Evolutionary conservation across 2,329 filamentous ascomycete species (phyloP).

Genomic region (Neocucurbitaria cava): DNA sequence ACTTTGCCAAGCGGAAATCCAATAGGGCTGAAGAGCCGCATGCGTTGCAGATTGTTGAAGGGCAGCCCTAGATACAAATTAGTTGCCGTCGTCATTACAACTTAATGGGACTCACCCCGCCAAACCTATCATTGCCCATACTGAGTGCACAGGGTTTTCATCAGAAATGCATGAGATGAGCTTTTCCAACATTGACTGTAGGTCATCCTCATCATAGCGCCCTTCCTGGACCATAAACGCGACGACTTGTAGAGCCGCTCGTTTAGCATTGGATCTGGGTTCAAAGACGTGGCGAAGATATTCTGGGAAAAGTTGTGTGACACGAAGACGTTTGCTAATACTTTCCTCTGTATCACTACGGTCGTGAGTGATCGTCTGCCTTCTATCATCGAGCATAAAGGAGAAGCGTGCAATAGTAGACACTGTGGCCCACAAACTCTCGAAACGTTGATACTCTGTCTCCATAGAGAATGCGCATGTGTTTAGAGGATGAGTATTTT

Average conservation of each 20-base stretch:
- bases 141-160: slow-evolving; percentile 67
- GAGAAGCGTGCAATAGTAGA: slow-evolving; percentile 50
- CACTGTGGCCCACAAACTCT: slow-evolving; percentile 48
- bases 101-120: slow-evolving; percentile 66
- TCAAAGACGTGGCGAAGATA: slow-evolving; percentile 49
- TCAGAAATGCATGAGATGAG: slow-evolving; percentile 69
- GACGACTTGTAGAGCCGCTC: slow-evolving; percentile 62
- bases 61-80: slow-evolving; percentile 30
- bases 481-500: slow-evolving; percentile 32
- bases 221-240: slow-evolving; percentile 55
- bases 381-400: slow-evolving; percentile 41
- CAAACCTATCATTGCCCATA: slow-evolving; percentile 86
- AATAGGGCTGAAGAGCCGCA: slow-evolving; percentile 56
- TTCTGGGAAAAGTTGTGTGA: slow-evolving; percentile 48
- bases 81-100: slow-evolving; percentile 3
- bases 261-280: slow-evolving; percentile 46
- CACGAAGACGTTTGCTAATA: slow-evolving; percentile 48
- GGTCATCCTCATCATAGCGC: slow-evolving; percentile 56
- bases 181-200: slow-evolving; percentile 63
- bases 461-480: slow-evolving; percentile 46
- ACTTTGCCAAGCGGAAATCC: slow-evolving; percentile 79
- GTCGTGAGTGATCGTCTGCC: slow-evolving; percentile 18
- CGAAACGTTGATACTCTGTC: slow-evolving; percentile 34
- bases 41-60: slow-evolving; percentile 36
- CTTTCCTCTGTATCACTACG: slow-evolving; percentile 29